Evolutionary conservation across 1,139 yeast species (phyloP).

Genomic region (Kodamaea sp.): DNA sequence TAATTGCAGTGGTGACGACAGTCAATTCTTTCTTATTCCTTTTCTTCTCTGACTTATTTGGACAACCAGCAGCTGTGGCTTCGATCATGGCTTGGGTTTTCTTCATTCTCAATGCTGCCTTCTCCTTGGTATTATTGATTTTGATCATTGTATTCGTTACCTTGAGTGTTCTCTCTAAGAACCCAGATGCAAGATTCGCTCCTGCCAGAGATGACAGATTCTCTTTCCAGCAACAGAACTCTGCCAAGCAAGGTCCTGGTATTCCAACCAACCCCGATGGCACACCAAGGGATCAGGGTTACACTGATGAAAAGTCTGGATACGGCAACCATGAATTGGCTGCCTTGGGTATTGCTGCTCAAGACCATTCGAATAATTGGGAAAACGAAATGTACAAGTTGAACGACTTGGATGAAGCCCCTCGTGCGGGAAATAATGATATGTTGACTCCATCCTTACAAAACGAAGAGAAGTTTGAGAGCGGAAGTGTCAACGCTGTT

Average conservation of each 20-base stretch:
- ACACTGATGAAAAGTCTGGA: slow-evolving; percentile 8
- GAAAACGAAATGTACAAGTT: slow-evolving; percentile 61
- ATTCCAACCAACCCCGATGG: neutral
- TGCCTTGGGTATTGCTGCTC: slow-evolving; percentile 70
- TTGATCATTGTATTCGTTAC: slow-evolving; percentile 59
- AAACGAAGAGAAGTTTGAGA: slow-evolving; percentile 18
- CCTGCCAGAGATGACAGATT: slow-evolving; percentile 85
- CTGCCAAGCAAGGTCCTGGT: slow-evolving; percentile 24
- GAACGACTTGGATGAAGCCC: slow-evolving; percentile 32
- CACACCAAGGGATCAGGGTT: slow-evolving; percentile 2
- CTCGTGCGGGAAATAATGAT: slow-evolving; percentile 11
- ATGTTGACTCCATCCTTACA: slow-evolving; percentile 28
- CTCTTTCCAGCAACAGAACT: slow-evolving; percentile 67
- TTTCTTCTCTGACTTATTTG: slow-evolving; percentile 72
- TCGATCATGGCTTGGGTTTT: slow-evolving; percentile 83
- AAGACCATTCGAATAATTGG: slow-evolving; percentile 71
- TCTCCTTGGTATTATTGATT: slow-evolving; percentile 62
- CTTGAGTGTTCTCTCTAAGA: slow-evolving; percentile 63
- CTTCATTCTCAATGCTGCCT: slow-evolving; percentile 76
- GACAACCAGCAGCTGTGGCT: slow-evolving; percentile 64
- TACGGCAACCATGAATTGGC: slow-evolving; percentile 56
- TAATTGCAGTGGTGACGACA: slow-evolving; percentile 63
- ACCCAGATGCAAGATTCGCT: slow-evolving; percentile 80
- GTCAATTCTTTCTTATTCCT: slow-evolving; percentile 72
- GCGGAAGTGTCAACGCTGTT: slow-evolving; percentile 2